Percentiles rank a stretch among this genome's conserved stretches.
These are phyloP conservation scores for Halophytophthora polymorphica DNA, from an alignment of 352 stramenopile genomes.

Conservation along the genomic window DNA sequence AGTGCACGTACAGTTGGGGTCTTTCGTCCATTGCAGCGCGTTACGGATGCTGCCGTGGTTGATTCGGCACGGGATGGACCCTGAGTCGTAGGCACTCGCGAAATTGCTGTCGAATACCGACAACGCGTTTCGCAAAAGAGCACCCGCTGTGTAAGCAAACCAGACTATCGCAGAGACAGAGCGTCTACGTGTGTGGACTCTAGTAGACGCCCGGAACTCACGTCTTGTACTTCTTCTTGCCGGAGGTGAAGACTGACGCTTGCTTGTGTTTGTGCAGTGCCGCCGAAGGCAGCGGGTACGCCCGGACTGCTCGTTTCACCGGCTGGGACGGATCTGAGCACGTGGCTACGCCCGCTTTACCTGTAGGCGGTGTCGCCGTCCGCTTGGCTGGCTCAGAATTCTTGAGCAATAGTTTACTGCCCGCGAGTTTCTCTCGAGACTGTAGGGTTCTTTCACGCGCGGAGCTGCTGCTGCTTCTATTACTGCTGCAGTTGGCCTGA, in stretches of 20 bases:
- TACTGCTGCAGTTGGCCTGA: conserved; percentile 8
- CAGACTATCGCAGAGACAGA: too few species aligned
- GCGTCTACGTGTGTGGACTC: too few species aligned
- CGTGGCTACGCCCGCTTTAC: conserved; percentile 8
- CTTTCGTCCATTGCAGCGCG: conserved; percentile 66
- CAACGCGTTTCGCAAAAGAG: conserved; percentile 6
- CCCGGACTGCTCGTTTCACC: conserved; percentile 13
- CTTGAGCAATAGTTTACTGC: background rate
- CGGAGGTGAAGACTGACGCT: conserved; percentile 56
- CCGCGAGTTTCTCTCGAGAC: too few species aligned
- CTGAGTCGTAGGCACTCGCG: conserved; percentile 57
- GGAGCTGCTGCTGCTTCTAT: conserved; percentile 3
- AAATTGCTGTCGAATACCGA: conserved; percentile 47
- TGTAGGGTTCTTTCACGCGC: too few species aligned
- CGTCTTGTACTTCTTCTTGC: conserved; percentile 79
- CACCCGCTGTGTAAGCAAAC: too few species aligned
- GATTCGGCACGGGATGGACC: conserved; percentile 73
- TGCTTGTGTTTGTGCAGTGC: conserved; percentile 74
- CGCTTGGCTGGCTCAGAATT: conserved; percentile 14
- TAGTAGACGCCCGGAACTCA: conserved; percentile 17
- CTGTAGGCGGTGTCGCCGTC: conserved; percentile 5
- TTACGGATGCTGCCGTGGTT: conserved; percentile 80
- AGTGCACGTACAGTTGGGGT: conserved; percentile 39
- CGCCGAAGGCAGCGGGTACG: conserved; percentile 46
- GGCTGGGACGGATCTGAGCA: conserved; percentile 1